Evolutionary conservation across 208 protist species (phyloP).

Genomic region (Lotmaria passim): DNA sequence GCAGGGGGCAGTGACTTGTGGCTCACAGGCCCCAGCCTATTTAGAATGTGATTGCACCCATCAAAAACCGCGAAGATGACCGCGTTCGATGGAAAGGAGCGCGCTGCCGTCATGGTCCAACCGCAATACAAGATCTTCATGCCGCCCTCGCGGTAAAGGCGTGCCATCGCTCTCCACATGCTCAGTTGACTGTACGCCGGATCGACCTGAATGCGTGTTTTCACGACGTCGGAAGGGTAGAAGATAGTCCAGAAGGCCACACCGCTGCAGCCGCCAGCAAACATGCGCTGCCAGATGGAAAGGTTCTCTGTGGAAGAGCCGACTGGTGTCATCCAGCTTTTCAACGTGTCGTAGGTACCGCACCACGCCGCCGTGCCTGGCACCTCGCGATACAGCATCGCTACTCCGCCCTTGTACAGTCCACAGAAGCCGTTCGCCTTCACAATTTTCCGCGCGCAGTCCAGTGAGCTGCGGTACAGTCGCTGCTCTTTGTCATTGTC

Average conservation of each 20-base stretch:
- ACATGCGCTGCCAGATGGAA: constrained; percentile 57
- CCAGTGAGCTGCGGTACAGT: constrained; percentile 48
- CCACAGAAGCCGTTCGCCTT: constrained; percentile 41
- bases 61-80: constrained; percentile 74
- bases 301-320: constrained; percentile 43
- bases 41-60: constrained; percentile 32
- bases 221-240: constrained; percentile 88
- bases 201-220: constrained; percentile 89
- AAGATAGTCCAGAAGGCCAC: constrained; percentile 85
- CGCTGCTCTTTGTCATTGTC: constrained; percentile 40
- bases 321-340: constrained; percentile 52
- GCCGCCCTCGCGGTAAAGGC: constrained; percentile 65
- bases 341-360: constrained; percentile 80
- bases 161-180: constrained; percentile 40
- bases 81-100: constrained; percentile 89
- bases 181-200: constrained; percentile 26
- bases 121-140: constrained; percentile 75
- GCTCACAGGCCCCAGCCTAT: not conserved
- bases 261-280: constrained; percentile 78
- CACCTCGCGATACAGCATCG: constrained; percentile 82
- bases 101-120: constrained; percentile 69
- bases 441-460: constrained; percentile 59
- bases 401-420: constrained; percentile 71
- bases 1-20: not conserved
- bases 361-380: constrained; percentile 85